Conservation (phyloP, 352 stramenopile species). For the Phytopythium litorale region DNA sequence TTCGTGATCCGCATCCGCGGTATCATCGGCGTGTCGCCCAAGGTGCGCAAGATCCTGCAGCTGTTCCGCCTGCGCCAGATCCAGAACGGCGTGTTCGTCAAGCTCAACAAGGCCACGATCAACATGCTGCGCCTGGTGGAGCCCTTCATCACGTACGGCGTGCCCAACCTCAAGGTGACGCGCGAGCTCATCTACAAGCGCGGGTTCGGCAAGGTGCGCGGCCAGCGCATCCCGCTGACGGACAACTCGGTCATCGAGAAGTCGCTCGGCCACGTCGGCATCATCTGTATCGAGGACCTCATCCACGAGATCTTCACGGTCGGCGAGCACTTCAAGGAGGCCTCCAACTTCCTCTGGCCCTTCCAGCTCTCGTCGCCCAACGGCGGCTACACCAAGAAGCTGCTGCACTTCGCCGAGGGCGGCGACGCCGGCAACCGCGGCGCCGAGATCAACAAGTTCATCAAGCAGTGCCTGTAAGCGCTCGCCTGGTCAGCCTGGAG, state of each 20-base stretch:
- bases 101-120: conserved; percentile 99
- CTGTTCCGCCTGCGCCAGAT: conserved; percentile 99
- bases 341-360: conserved; percentile 99
- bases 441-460: conserved; percentile 93
- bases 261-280: conserved; percentile 92
- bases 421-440: conserved; percentile 92
- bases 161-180: conserved; percentile 97
- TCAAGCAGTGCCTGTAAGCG: conserved; percentile 93
- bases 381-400: conserved; percentile 94
- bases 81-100: conserved; percentile 99
- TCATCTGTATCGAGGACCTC: conserved; percentile 99
- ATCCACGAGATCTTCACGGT: conserved; percentile 99
- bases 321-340: conserved; percentile 98
- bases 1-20: conserved; percentile 98
- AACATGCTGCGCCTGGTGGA: conserved; percentile 99
- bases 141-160: conserved; percentile 98
- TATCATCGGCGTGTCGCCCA: conserved; percentile 95
- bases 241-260: conserved; percentile 98
- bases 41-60: conserved; percentile 98
- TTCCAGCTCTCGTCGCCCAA: conserved; percentile 98
- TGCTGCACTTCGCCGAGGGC: conserved; percentile 92
- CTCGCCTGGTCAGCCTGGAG: neutral
- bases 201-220: conserved; percentile 98
- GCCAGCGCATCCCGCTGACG: conserved; percentile 96
- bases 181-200: conserved; percentile 99